Percentiles rank a stretch among this genome's conserved stretches.
Conservation (phyloP, 441 rosid genomes). For the Pelargonium cotyledonis region DNA sequence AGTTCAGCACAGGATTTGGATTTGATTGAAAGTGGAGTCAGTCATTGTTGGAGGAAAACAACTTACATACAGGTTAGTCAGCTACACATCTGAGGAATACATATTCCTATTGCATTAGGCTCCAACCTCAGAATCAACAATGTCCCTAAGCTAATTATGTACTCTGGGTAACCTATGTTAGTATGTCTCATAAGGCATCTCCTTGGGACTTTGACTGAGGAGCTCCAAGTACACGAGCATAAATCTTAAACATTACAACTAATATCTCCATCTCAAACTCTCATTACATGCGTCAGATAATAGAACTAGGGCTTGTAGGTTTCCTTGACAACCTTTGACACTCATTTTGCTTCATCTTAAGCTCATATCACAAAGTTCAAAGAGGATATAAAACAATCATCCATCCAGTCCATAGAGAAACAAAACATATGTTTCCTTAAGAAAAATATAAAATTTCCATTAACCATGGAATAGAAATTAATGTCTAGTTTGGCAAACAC, state of each 20-base stretch:
- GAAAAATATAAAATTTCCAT: background rate
- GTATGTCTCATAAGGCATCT: conserved; percentile 6
- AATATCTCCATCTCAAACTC: conserved; percentile 3
- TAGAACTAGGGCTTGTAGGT: conserved; percentile 2
- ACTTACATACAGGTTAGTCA: background rate
- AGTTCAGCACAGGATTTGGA: background rate
- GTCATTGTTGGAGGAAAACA: background rate
- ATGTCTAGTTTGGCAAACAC: background rate
- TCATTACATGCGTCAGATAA: conserved; percentile 1
- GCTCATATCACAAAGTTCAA: conserved; percentile 4
- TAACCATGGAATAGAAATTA: background rate
- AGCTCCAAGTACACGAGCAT: too few species aligned
- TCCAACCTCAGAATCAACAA: conserved; percentile 2
- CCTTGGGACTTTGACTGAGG: background rate
- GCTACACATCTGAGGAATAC: conserved; percentile 4
- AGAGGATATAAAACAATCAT: background rate
- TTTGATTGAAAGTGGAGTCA: background rate
- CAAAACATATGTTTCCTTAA: background rate
- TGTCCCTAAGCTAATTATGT: background rate
- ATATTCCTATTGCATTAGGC: background rate
- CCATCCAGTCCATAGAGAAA: background rate
- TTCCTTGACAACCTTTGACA: background rate
- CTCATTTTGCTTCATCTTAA: too few species aligned
- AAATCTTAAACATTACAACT: too few species aligned
- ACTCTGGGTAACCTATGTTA: background rate